phyloP scores from a whole-genome alignment of 352 stramenopile species.

The Globisporangium heterothallicum region DNA sequence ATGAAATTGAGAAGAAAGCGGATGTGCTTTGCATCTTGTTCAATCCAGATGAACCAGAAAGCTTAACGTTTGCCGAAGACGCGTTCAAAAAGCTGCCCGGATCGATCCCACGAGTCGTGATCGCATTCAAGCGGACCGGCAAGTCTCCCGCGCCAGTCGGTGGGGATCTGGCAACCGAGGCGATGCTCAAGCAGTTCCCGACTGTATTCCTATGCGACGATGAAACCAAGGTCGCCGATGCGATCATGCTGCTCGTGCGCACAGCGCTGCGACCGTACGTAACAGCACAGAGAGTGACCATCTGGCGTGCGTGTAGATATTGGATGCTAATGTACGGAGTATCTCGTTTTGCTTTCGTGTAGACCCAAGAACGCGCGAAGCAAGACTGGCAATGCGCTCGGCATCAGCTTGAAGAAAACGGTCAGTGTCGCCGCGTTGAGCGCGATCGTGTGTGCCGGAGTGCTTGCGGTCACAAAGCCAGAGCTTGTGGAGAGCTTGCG shows the following conservation, averaged over 20 bases:
- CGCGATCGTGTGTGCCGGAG: not conserved
- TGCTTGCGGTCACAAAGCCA: not conserved
- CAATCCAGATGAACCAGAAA: constrained; percentile 46
- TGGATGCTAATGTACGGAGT: not conserved
- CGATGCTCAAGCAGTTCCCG: constrained; percentile 42
- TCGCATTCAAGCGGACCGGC: constrained; percentile 37
- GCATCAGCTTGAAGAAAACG: constrained; percentile 10
- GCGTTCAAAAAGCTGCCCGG: constrained; percentile 46
- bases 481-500: not conserved
- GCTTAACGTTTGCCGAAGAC: constrained; percentile 41
- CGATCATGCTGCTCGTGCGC: constrained; percentile 34
- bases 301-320: not conserved
- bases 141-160: not conserved
- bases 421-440: constrained; percentile 13
- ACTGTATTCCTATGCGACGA: constrained; percentile 41
- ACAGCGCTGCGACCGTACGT: constrained; percentile 53
- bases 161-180: constrained; percentile 40
- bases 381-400: constrained; percentile 27
- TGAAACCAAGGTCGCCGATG: constrained; percentile 26
- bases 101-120: constrained; percentile 51
- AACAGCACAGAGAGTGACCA: not conserved
- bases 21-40: constrained; percentile 70
- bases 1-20: constrained; percentile 62
- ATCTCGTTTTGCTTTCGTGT: not conserved
- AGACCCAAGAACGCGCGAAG: constrained; percentile 48